A percentile compares a stretch with the other conserved stretches of the same genome.
Evolutionary conservation across 164 flowering plant species (phyloP).

Genomic region (Liriodendron chinense): DNA sequence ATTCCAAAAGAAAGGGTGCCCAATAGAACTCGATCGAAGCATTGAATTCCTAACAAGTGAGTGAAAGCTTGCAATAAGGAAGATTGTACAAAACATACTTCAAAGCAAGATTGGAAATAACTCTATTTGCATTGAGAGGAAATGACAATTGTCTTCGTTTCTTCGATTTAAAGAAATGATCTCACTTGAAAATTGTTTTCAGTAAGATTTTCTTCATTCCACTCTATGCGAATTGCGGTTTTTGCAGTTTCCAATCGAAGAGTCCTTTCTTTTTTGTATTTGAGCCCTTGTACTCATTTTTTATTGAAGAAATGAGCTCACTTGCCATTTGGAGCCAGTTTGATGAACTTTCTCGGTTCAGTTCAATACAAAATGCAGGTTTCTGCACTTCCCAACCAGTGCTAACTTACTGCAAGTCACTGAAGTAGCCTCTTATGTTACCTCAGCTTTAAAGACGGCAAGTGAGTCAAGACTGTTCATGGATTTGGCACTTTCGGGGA

Average conservation of each 20-base stretch:
- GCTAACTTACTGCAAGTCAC: too few relatives aligned
- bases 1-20: constrained; percentile 94
- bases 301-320: not conserved
- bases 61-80: not conserved
- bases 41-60: constrained; percentile 62
- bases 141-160: not conserved
- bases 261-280: not conserved
- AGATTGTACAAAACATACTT: not conserved
- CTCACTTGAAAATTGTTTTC: too few relatives aligned
- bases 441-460: constrained; percentile 75
- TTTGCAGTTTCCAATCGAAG: not conserved
- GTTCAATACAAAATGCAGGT: too few relatives aligned
- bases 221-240: not conserved
- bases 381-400: too few relatives aligned
- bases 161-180: too few relatives aligned
- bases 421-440: constrained; percentile 6
- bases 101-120: not conserved
- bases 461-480: constrained; percentile 64
- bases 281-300: too few relatives aligned
- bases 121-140: not conserved
- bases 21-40: constrained; percentile 94
- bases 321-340: not conserved
- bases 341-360: too few relatives aligned
- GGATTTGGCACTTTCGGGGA: constrained; percentile 64
- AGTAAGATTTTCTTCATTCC: not conserved